Conservation (phyloP, 83 land plant species). For the Thuja plicata region DNA sequence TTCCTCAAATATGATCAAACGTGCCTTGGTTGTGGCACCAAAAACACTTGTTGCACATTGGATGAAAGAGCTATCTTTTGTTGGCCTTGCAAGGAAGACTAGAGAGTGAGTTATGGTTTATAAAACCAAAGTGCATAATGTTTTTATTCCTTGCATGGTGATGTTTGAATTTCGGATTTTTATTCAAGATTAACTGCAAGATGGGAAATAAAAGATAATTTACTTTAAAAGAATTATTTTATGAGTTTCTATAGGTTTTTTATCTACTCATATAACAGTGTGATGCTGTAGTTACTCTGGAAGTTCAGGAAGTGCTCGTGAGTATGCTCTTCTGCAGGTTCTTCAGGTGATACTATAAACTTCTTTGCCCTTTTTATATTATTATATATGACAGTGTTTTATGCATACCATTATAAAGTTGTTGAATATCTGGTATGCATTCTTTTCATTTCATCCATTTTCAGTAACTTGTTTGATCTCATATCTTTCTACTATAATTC, state of each 20-base stretch:
- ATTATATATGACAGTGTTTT: background rate
- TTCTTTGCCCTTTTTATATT: background rate
- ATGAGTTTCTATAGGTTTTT: background rate
- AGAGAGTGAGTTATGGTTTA: slow-evolving; percentile 65
- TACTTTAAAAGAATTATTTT: background rate
- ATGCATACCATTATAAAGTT: background rate
- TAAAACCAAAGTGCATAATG: background rate
- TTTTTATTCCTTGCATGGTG: background rate
- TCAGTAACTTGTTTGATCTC: background rate
- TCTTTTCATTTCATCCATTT: background rate
- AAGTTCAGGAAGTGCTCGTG: slow-evolving; percentile 54
- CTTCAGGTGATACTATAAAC: slow-evolving; percentile 55
- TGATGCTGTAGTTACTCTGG: slow-evolving; percentile 65
- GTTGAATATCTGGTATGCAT: background rate
- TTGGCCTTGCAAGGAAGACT: slow-evolving; percentile 74
- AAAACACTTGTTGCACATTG: slow-evolving; percentile 93
- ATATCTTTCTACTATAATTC: background rate
- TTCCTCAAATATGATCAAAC: slow-evolving; percentile 62
- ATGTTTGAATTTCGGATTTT: background rate
- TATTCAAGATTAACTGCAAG: background rate
- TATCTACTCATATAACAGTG: background rate
- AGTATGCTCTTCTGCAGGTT: slow-evolving; percentile 74
- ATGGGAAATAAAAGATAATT: background rate
- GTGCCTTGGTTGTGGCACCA: slow-evolving; percentile 89
- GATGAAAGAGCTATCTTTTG: slow-evolving; percentile 80